Conservation (phyloP, 2,329 filamentous ascomycete species). For the Fusarium pseudocircinatum region DNA sequence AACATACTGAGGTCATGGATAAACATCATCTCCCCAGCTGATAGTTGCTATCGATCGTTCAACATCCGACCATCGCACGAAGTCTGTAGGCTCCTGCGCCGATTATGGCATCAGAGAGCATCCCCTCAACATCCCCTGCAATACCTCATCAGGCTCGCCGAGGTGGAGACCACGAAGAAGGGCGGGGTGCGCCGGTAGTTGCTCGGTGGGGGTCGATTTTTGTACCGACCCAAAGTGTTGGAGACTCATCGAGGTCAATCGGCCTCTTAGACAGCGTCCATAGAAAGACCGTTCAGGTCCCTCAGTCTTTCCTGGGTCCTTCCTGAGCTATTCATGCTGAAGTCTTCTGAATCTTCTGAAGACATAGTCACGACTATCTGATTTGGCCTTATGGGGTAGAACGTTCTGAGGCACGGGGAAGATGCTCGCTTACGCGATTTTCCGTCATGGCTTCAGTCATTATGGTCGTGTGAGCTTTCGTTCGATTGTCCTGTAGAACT, state of each 20-base stretch:
- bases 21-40: background rate
- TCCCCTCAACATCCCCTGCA: background rate
- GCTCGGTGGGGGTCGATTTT: conserved; percentile 9
- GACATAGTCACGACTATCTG: background rate
- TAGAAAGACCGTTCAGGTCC: background rate
- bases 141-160: background rate
- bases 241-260: background rate
- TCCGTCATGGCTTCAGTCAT: conserved; percentile 13
- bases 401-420: background rate
- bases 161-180: conserved; percentile 1
- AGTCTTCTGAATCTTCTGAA: background rate
- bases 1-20: background rate
- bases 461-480: conserved; percentile 13
- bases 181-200: conserved; percentile 19
- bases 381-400: background rate
- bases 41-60: background rate
- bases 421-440: background rate
- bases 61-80: background rate
- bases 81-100: background rate
- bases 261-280: background rate
- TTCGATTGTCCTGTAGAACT: conserved; percentile 22
- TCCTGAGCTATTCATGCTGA: background rate
- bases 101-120: background rate
- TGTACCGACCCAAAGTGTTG: conserved; percentile 4
- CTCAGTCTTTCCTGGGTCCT: background rate